Base-by-base conservation (phyloP, 805 yeast genomes). In the Nakazawaea pomicola region DNA sequence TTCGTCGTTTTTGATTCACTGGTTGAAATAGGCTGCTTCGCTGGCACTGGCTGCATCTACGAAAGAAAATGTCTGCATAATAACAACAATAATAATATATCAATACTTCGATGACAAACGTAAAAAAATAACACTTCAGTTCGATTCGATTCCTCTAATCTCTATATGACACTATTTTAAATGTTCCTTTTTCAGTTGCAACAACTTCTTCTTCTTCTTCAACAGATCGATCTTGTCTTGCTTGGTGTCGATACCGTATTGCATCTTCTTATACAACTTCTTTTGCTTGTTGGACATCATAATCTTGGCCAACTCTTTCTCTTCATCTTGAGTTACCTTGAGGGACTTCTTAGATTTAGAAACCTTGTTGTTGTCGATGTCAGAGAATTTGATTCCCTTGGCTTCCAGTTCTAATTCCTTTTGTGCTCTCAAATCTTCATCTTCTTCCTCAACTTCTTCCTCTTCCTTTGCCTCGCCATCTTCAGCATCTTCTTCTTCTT, bases 201-300 rank as follows among this genome's bases (percentile, higher is more conserved):
- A 40, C 25, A n/a, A 11, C 20, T 19, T 40, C 39, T 34, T 40
- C 36, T 40, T 40, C 43, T 29, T 33, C 19, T 34, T 40, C 36
- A 40, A 40, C 43, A 40, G 43, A 24, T 40, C 43, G 14, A 40
- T 82, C 83, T 55, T 78, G 77, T 65, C 91, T 80, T 39, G 73
- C 73, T 56, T 85, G 88, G 68, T 86, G 84, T 82, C 80, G 53
- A 85, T 78, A 45, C 95, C 91, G 61, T 87, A 81, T 68, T 88
- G 93, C 95, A 91, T 87, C 80, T 85, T 85, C 70, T 84, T 84
- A 73, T 93, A 93, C 50, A 90, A 71, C 63, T 86, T 87, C 72
- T 89, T 85, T 68, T 91, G 95, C 65, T 91, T 93, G 70, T 89
- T 89, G 53, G 91, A 76, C 99, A 93, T 91, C 99, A 93, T 91